These are phyloP conservation scores for Flaveria brownii DNA, from an alignment of 129 eudicot species.

Conservation along the genomic window DNA sequence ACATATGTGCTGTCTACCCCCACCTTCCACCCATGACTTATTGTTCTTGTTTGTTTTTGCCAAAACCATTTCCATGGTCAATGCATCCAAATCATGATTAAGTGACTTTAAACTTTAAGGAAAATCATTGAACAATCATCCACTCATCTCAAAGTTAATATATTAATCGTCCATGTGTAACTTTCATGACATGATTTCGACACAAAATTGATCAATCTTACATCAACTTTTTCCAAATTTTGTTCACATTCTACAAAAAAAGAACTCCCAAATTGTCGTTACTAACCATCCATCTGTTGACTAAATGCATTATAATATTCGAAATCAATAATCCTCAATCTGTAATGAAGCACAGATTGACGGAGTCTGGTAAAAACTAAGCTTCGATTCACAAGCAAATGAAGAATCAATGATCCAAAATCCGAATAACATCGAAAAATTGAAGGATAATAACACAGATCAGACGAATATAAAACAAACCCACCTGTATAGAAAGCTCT, in stretches of 20 bases:
- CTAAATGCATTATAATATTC: background rate
- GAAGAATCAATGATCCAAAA: no score
- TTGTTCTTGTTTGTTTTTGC: constrained; percentile 20
- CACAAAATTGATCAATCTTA: constrained; percentile 4
- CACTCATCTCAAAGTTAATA: background rate
- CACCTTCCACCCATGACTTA: constrained; percentile 27
- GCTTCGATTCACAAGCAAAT: no score
- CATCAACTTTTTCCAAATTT: background rate
- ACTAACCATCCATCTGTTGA: constrained; percentile 4
- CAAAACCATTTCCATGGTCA: constrained; percentile 1
- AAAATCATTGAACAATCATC: constrained; percentile 7
- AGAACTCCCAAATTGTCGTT: constrained; percentile 16
- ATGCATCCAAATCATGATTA: constrained; percentile 6
- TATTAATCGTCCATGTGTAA: constrained; percentile 23
- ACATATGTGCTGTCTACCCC: constrained; percentile 33
- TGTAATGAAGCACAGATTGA: no score
- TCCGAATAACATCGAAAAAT: no score
- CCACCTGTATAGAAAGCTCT: constrained; percentile 80
- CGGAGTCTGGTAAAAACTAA: no score
- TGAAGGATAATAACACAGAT: background rate
- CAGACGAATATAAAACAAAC: background rate
- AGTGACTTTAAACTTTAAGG: background rate
- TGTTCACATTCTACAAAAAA: constrained; percentile 20
- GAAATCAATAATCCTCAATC: no score
- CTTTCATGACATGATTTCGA: constrained; percentile 9